Evolutionary conservation across 306 rosid species (phyloP).

Genomic region (Elaeagnus macrophylla): DNA sequence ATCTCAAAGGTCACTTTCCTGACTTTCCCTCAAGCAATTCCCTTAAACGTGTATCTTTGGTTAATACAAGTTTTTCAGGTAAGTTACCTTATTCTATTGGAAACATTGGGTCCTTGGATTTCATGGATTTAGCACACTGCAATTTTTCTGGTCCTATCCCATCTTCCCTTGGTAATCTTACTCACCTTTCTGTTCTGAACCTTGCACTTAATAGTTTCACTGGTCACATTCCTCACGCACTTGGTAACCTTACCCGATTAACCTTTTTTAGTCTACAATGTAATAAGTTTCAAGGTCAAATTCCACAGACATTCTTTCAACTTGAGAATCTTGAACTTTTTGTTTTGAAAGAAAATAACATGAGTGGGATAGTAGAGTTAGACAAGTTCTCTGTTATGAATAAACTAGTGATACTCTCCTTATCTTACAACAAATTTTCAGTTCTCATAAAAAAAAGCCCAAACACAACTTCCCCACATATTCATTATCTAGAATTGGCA

Average conservation of each 20-base stretch:
- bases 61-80: background rate
- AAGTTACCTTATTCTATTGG: background rate
- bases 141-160: background rate
- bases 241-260: background rate
- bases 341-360: background rate
- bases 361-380: background rate
- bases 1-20: background rate
- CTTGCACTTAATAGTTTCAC: background rate
- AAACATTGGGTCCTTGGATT: background rate
- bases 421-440: background rate
- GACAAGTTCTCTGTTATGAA: background rate
- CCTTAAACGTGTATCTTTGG: background rate
- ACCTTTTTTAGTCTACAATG: background rate
- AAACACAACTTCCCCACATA: too few species aligned
- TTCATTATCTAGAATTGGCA: too few species aligned
- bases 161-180: constrained; percentile 1
- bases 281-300: background rate
- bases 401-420: background rate
- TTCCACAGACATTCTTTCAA: background rate
- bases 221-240: background rate
- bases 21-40: background rate
- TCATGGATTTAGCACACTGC: background rate
- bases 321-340: background rate
- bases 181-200: background rate
- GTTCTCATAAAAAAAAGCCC: too few species aligned